Evolutionary conservation across 2,329 filamentous ascomycete species (phyloP).

Genomic region (Ophiostoma ips): DNA sequence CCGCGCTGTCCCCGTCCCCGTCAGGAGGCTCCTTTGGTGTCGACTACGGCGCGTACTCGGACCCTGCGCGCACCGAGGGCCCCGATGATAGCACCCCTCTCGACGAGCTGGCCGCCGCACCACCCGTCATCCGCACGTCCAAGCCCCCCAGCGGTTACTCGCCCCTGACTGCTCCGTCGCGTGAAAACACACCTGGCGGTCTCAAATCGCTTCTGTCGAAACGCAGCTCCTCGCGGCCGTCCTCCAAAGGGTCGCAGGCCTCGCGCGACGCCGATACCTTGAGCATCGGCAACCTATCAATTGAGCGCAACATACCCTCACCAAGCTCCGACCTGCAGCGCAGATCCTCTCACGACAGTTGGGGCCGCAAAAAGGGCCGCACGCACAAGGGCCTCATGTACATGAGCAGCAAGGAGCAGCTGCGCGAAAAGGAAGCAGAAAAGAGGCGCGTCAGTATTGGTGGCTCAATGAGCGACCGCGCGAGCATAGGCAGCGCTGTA

Average conservation of each 20-base stretch:
- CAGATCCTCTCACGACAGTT: conserved; percentile 46
- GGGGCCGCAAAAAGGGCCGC: conserved; percentile 42
- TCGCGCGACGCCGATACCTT: conserved; percentile 44
- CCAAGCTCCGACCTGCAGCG: conserved; percentile 35
- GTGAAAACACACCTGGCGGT: conserved; percentile 30
- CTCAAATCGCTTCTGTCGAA: conserved; percentile 46
- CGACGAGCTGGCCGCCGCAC: conserved; percentile 45
- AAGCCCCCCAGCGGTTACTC: conserved; percentile 69
- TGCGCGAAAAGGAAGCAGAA: conserved; percentile 49
- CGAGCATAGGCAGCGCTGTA: conserved; percentile 17
- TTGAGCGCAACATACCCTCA: conserved; percentile 39
- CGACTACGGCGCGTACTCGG: conserved; percentile 55
- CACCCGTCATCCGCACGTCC: conserved; percentile 68
- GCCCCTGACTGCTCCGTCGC: conserved; percentile 46
- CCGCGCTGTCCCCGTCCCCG: conserved; percentile 25
- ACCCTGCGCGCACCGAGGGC: conserved; percentile 34
- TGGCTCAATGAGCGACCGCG: conserved; percentile 24
- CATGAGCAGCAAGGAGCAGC: conserved; percentile 56
- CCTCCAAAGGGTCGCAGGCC: conserved; percentile 41
- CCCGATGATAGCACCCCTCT: conserved; percentile 34
- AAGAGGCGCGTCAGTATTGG: conserved; percentile 39
- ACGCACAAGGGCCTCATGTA: conserved; percentile 51
- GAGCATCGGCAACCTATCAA: conserved; percentile 50
- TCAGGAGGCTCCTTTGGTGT: conserved; percentile 48
- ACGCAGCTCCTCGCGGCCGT: conserved; percentile 38